Evolutionary conservation across 164 flowering plant species (phyloP), one percentile per base, ranked within the genome.

Genomic region (Stephania japonica): DNA sequence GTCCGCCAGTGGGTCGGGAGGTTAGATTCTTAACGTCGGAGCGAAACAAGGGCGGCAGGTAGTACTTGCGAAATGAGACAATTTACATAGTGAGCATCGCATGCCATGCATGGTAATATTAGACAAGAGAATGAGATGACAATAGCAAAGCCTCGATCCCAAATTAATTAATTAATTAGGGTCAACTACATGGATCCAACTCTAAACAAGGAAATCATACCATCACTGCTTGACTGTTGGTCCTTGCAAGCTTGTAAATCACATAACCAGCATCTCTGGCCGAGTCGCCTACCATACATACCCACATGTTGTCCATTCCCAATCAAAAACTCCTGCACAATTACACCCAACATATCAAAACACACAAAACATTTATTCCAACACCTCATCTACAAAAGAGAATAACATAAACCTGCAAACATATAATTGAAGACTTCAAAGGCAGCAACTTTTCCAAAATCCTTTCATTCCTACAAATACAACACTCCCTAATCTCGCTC

Each of bases 221-320:
- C 80, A 77, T 80, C 83, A n/a, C 80, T 80, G 2, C 78, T n/a
- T n/a, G 78, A 70, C 75, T 77, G 61, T 80, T 80, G 4, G 83
- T 75, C 16, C 83, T 73, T 18, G 71, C 76, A 72, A 80, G 83
- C 74, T 75, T 80, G 61, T 50, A 77, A 56, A 76, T 77, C 6
- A 44, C 53, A 69, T 80, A 80, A 26, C 80, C 80, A 4, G 78
- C 80, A 69, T 75, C 78, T 12, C n/a, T n/a, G n/a, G n/a, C 44
- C 70, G n/a, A 80, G 76, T 42, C 72, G 49, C 70, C 68, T 72
- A 74, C 77, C 80, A 75, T 80, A 80, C 80, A 77, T 77, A 19
- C 49, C 43, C 41, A 72, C 80, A 56, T 75, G 76, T 56, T 80
- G 80, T 65, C 75, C 80, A 72, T 80, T 80, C 21, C 66, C 76